A percentile compares a stretch with the other conserved stretches of the same genome.
These are phyloP conservation scores for Colletotrichum chlorophyti DNA, from an alignment of 2,329 filamentous ascomycete species.

Conservation along the genomic window DNA sequence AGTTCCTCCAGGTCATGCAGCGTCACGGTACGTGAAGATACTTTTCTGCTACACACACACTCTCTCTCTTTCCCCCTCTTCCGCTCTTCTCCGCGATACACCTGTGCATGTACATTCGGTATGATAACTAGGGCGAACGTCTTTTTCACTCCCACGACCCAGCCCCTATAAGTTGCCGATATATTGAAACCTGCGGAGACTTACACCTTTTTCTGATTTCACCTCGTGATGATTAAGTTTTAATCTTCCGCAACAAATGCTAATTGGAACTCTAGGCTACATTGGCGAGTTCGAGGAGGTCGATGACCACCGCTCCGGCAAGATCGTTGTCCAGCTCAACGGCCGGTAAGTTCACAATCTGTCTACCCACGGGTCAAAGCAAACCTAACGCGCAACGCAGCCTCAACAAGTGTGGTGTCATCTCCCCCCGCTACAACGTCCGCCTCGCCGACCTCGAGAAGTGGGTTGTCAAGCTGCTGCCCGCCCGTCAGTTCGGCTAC, in stretches of 20 bases:
- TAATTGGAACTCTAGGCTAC: slow-evolving; percentile 77
- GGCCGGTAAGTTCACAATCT: slow-evolving; percentile 65
- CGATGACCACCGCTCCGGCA: slow-evolving; percentile 99
- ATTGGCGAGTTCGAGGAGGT: slow-evolving; percentile 99
- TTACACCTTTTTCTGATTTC: slow-evolving; percentile 90
- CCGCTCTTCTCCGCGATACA: slow-evolving; percentile 12
- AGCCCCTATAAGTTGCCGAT: slow-evolving; percentile 99
- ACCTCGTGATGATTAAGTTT: slow-evolving; percentile 84
- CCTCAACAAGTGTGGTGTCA: slow-evolving; percentile 99
- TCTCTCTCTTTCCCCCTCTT: background rate
- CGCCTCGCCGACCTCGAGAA: slow-evolving; percentile 98
- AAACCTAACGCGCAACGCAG: slow-evolving; percentile 39
- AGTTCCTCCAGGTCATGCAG: slow-evolving; percentile 99
- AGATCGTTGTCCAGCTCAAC: slow-evolving; percentile 99
- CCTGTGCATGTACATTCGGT: slow-evolving; percentile 68
- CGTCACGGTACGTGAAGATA: slow-evolving; percentile 83
- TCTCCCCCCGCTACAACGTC: slow-evolving; percentile 99
- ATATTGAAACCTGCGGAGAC: slow-evolving; percentile 90
- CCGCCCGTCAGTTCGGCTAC: slow-evolving; percentile 99
- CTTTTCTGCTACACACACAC: background rate
- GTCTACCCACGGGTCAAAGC: too few relatives aligned
- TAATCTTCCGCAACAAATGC: slow-evolving; percentile 89
- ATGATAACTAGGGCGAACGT: slow-evolving; percentile 99
- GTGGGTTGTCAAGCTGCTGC: slow-evolving; percentile 99
- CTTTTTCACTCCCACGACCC: slow-evolving; percentile 79